Evolutionary conservation across 2,329 filamentous ascomycete genomes (phyloP).

Genomic region (Fusarium lateritium): DNA sequence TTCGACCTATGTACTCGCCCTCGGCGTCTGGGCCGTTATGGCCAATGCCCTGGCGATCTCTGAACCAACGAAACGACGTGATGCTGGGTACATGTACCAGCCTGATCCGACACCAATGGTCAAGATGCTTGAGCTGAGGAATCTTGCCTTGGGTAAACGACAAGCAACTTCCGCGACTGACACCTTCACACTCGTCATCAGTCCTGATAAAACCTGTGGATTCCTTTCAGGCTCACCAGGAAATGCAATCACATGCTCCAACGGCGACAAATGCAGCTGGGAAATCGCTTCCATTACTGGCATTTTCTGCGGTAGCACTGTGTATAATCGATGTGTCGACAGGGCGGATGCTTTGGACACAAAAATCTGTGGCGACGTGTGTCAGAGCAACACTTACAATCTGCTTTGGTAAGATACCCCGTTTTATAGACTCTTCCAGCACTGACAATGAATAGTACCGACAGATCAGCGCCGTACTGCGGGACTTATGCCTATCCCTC

Average conservation of each 20-base stretch:
- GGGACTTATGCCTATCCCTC: slow-evolving; percentile 26
- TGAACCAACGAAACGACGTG: slow-evolving; percentile 17
- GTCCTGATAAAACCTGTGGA: slow-evolving; percentile 32
- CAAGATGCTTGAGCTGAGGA: slow-evolving; percentile 8
- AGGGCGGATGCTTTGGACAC: slow-evolving; percentile 1
- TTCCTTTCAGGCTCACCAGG: slow-evolving; percentile 34
- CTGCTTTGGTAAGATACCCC: slow-evolving; percentile 26
- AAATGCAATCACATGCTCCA: slow-evolving; percentile 33
- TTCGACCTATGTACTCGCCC: not conserved
- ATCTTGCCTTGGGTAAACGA: slow-evolving; percentile 17
- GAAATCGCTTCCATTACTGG: slow-evolving; percentile 2
- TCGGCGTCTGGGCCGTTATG: slow-evolving; percentile 2
- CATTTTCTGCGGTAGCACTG: slow-evolving; percentile 19
- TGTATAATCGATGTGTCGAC: slow-evolving; percentile 6
- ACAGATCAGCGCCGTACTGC: slow-evolving; percentile 27
- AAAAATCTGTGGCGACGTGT: slow-evolving; percentile 29
- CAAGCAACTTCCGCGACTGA: not conserved
- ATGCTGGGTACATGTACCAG: slow-evolving; percentile 16
- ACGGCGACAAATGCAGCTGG: slow-evolving; percentile 22
- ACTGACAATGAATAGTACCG: slow-evolving; percentile 13
- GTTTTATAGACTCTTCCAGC: fast-evolving
- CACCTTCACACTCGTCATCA: slow-evolving; percentile 23
- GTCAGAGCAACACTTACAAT: slow-evolving; percentile 33
- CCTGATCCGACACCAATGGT: slow-evolving; percentile 23
- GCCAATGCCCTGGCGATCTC: slow-evolving; percentile 20